Evolutionary conservation across 2,329 filamentous ascomycete genomes (phyloP).

Genomic region (Phialophora verrucosa): DNA sequence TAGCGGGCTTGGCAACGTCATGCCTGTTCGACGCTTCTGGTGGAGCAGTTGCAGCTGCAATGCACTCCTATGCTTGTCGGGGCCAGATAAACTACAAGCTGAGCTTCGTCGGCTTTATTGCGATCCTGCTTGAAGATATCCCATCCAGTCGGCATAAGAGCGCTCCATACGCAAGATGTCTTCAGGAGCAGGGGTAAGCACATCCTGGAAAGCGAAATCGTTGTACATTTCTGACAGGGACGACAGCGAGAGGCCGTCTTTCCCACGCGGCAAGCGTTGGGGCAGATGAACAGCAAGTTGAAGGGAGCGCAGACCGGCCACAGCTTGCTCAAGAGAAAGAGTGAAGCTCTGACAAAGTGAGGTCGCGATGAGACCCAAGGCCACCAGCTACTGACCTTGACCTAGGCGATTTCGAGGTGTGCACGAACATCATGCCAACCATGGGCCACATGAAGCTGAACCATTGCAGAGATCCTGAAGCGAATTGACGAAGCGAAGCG

Average conservation of each 20-base stretch:
- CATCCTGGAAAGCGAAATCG: not conserved
- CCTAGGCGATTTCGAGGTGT: conserved; percentile 84
- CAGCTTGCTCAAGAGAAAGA: conserved; percentile 95
- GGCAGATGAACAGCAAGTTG: conserved; percentile 96
- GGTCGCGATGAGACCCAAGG: conserved; percentile 43
- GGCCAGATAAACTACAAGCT: not conserved
- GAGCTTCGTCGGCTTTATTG: not conserved
- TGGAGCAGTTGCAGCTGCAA: conserved; percentile 4
- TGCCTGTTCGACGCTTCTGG: conserved; percentile 10
- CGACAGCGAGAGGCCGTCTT: conserved; percentile 83
- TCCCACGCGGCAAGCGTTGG: conserved; percentile 94
- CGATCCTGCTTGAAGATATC: not conserved
- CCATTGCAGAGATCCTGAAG: conserved; percentile 79
- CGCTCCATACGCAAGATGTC: conserved; percentile 39
- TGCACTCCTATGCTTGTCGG: not conserved
- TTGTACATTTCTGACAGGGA: conserved; percentile 56
- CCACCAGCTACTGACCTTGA: conserved; percentile 29
- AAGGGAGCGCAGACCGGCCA: conserved; percentile 92
- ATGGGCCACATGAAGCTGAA: conserved; percentile 33
- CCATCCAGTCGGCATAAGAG: not conserved
- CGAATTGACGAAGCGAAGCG: conserved; percentile 98
- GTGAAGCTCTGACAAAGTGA: conserved; percentile 95
- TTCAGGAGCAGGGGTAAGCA: conserved; percentile 26
- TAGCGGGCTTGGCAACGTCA: conserved; percentile 24
- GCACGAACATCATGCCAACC: conserved; percentile 28